Conservation (phyloP, 1,284 basidiomycete species). For the Cutaneotrichosporon curvatum region DNA sequence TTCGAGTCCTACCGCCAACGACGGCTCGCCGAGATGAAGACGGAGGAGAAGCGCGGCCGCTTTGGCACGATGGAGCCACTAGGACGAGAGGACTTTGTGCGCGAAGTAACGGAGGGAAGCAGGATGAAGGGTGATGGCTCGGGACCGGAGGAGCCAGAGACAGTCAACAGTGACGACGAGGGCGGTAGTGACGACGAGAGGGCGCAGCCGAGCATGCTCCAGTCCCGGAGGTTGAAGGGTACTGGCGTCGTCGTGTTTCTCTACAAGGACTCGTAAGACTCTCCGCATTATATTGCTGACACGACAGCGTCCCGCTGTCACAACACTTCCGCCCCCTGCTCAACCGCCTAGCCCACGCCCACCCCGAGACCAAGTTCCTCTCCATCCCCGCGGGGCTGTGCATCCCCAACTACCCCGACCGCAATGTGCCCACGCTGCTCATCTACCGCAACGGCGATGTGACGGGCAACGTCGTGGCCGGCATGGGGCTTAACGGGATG, state of each 20-base stretch:
- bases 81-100: conserved; percentile 83
- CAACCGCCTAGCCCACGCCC: conserved; percentile 63
- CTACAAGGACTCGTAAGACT: conserved; percentile 51
- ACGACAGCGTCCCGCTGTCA: conserved; percentile 63
- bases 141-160: conserved; percentile 43
- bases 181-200: conserved; percentile 23
- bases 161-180: conserved; percentile 40
- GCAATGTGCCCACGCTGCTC: conserved; percentile 83
- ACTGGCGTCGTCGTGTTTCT: conserved; percentile 54
- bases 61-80: conserved; percentile 88
- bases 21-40: conserved; percentile 60
- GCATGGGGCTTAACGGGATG: conserved; percentile 56
- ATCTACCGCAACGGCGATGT: conserved; percentile 89
- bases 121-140: conserved; percentile 60
- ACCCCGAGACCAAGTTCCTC: conserved; percentile 91
- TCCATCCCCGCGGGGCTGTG: conserved; percentile 93
- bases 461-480: conserved; percentile 70
- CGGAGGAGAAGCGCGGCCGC: conserved; percentile 57
- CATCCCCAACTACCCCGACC: conserved; percentile 90
- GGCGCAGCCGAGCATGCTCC: conserved; percentile 21
- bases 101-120: conserved; percentile 91
- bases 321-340: conserved; percentile 69
- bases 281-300: too few species aligned
- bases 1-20: conserved; percentile 64
- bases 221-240: conserved; percentile 39